Conservation (phyloP, 495 filamentous ascomycete genomes). For the Penicillium paradoxum region DNA sequence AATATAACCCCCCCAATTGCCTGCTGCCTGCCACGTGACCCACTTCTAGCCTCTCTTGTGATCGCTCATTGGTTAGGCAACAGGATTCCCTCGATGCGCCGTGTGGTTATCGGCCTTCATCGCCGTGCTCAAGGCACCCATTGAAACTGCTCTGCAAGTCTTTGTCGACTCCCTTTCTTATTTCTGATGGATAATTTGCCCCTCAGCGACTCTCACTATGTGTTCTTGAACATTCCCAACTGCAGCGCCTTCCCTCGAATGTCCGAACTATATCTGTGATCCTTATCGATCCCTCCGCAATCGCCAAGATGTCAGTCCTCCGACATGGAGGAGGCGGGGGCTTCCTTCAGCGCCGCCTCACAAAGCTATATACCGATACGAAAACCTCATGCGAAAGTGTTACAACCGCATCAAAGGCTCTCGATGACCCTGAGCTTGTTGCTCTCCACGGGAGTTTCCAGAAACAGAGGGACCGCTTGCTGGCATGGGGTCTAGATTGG, state of each 20-base stretch:
- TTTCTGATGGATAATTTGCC: conserved; percentile 6
- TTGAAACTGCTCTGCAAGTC: conserved; percentile 9
- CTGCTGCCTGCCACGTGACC: conserved; percentile 39
- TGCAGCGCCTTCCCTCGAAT: conserved; percentile 1
- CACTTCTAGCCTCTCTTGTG: neutral
- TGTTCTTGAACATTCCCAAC: conserved; percentile 6
- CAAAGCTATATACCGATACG: conserved; percentile 86
- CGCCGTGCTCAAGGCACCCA: conserved; percentile 24
- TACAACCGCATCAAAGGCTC: conserved; percentile 61
- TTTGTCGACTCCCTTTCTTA: neutral
- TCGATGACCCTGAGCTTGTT: conserved; percentile 50
- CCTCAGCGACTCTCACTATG: conserved; percentile 15
- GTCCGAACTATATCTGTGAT: conserved; percentile 10
- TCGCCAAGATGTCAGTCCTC: conserved; percentile 46
- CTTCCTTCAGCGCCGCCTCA: conserved; percentile 64
- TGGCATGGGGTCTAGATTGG: conserved; percentile 91
- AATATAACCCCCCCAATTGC: neutral
- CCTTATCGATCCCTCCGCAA: conserved; percentile 22
- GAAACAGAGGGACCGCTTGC: conserved; percentile 58
- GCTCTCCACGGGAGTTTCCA: conserved; percentile 53
- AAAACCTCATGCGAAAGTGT: conserved; percentile 84
- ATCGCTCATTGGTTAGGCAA: conserved; percentile 47
- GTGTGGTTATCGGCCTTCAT: conserved; percentile 25
- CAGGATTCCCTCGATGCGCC: conserved; percentile 39
- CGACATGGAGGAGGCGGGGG: conserved; percentile 39